Evolutionary conservation across 179 eudicot genomes (phyloP).

Genomic region (Actinidia chinensis): DNA sequence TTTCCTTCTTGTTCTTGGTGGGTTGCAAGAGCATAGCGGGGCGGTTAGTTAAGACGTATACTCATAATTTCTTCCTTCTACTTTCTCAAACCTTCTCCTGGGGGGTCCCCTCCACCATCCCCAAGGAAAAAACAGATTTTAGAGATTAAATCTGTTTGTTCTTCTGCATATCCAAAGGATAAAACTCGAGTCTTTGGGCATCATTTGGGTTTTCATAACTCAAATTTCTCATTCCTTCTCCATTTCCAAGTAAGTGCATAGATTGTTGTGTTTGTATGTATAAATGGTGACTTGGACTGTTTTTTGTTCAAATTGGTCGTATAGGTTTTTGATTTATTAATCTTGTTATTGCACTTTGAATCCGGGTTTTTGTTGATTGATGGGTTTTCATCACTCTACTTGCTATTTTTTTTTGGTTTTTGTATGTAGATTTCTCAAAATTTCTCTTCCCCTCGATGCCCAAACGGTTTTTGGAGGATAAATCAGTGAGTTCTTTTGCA

Average conservation of each 20-base stretch:
- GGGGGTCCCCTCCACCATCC: too few relatives aligned
- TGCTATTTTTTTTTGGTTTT: too few relatives aligned
- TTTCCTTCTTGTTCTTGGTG: constrained; percentile 10
- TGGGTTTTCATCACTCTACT: neutral
- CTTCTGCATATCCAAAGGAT: constrained; percentile 6
- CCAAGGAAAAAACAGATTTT: neutral
- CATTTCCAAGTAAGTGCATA: neutral
- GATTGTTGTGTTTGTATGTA: neutral
- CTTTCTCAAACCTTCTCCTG: neutral
- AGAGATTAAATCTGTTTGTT: constrained; percentile 25
- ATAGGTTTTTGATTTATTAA: neutral
- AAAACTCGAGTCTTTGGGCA: constrained; percentile 3
- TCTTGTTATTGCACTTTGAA: neutral
- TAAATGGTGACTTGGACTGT: neutral
- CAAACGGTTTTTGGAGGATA: constrained; percentile 19
- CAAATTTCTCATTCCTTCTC: constrained; percentile 8
- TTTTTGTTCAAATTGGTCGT: neutral
- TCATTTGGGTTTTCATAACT: constrained; percentile 6
- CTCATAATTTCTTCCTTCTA: constrained; percentile 18
- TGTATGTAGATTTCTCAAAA: neutral
- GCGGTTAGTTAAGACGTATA: constrained; percentile 19
- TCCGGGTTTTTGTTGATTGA: neutral
- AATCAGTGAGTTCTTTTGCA: constrained; percentile 22
- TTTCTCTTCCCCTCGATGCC: neutral
- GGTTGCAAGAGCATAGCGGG: constrained; percentile 8